phyloP scores from a whole-genome alignment of 2,329 filamentous ascomycete species.

The Microdochium nivale region DNA sequence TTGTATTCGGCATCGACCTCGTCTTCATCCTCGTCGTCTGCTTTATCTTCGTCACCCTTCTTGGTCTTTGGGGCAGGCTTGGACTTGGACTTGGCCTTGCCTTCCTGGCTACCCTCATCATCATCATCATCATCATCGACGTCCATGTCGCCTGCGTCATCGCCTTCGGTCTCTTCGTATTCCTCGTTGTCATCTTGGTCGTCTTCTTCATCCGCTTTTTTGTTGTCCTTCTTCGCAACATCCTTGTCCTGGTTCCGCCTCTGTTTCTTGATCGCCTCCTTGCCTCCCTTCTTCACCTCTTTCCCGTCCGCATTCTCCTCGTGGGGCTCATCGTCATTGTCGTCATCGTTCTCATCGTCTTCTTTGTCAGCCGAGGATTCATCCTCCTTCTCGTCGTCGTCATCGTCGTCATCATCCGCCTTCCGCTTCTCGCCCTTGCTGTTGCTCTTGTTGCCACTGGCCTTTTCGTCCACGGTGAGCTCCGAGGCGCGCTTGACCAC shows the following conservation, averaged over 20 bases:
- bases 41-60: background rate
- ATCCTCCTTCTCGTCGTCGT: conserved; percentile 1
- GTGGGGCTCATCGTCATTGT: conserved; percentile 19
- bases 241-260: conserved; percentile 13
- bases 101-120: background rate
- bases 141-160: conserved; percentile 11
- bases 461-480: conserved; percentile 42
- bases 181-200: conserved; percentile 8
- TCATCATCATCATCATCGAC: conserved; percentile 4
- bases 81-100: background rate
- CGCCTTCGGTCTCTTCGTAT: conserved; percentile 3
- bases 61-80: background rate
- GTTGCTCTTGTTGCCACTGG: conserved; percentile 10
- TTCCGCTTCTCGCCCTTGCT: conserved; percentile 15
- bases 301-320: conserved; percentile 10
- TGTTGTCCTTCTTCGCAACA: conserved; percentile 8
- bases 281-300: conserved; percentile 14
- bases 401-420: conserved; percentile 4
- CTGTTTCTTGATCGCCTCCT: conserved; percentile 18
- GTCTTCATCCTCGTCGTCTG: background rate
- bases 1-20: background rate
- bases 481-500: conserved; percentile 56
- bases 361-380: conserved; percentile 11
- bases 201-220: conserved; percentile 5
- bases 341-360: conserved; percentile 20